Base-by-base conservation (phyloP, 129 eudicot genomes). In the Smallanthus sonchifolius region DNA sequence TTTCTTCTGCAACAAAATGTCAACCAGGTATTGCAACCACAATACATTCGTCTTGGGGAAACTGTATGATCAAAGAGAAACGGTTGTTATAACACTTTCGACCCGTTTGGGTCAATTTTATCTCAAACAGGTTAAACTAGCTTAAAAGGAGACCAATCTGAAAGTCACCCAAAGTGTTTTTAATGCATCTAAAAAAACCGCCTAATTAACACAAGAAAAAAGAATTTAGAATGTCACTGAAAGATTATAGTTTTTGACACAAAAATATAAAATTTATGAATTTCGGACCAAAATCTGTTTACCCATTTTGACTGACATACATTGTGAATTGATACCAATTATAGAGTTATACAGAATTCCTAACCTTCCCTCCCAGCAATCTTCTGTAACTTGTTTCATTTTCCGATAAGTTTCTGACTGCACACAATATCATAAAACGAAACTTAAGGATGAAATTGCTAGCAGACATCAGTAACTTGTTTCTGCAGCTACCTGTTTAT, bases 1-100 rank as follows among this genome's bases (percentile, higher is more conserved):
- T 82, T 95, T 95, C 83, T 91, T 91, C 37, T 79, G 61, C 38
- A 91, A 89, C 87, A 95, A 78, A 52, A 95, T 85, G 81, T 95
- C 97, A 20, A 95, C 92, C 86, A 95, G 74, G 80, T 95, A 95
- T 66, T 88, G 97, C 82, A 95, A 77, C 99, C 99, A 91, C 72
- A 91, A 63, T 83, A 91, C 96, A 36, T 95, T 95, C 19, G 99
- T 95, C 92, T 85, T 95, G 19, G 92, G 99, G 82, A 88, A 91
- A 79, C 99, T 95, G 95, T 72, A 76, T 48, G 54, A 72, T 67
- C 63, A 75, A 71, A 43, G 45, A 67, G 35, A 74, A 73, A 65
- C 13, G 44, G 4, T 35, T 36, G 47, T 14, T 62, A 55, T 55
- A 35, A 30, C 32, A 17, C 30, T 54, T 54, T 54, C 61, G 17